Evolutionary conservation across 2,329 filamentous ascomycete species (phyloP), one percentile per base, ranked within the genome.

Genomic region (Chrysoporthe cubensis): DNA sequence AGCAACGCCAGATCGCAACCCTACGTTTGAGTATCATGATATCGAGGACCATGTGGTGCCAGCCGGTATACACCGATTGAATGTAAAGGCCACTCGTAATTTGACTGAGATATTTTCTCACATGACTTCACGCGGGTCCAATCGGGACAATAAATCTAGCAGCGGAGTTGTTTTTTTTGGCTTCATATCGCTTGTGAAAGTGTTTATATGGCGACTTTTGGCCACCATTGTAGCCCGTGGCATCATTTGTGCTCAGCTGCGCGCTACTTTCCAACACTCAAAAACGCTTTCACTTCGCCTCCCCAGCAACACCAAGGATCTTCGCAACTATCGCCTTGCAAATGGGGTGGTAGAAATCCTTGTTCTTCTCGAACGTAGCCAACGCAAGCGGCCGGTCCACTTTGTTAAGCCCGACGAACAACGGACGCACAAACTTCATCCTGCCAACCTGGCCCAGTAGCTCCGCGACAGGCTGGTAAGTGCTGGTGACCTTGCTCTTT

Each of bases 361-460:
- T 91, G 78, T 97, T 91, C 85, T 91, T 91, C 80, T 91, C 87
- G 80, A 97, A 97, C 0, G 94, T 97, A 77, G 88, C 83, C 64
- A 95, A 79, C 0, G 96, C 95, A 74, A 97, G 79, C 37, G 88
- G 82, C 59, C 88, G 83, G 80, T 97, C 90, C 50, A 92, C 87
- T 77, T 89, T 88, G 75, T 91, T 90, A 72, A 99, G 81, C 62
- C 88, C 86, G 70, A 91, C 86, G 81, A 91, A 97, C 75, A 98
- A 80, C 32, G 95, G 93, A 60, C 95, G 85, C 68, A 98, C 95
- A 79, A 95, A 98, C 86, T 98, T 98, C 96, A 99, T 98, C 67
- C 96, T 85, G 14, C 96, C 96, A 34, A 97, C 94, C 64, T 85
- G 85, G 43, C 92, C 92, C 50, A 98, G 83, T 66, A 97, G 82